Conservation (phyloP, 1,284 basidiomycete species). For the Schizophyllum amplum region DNA sequence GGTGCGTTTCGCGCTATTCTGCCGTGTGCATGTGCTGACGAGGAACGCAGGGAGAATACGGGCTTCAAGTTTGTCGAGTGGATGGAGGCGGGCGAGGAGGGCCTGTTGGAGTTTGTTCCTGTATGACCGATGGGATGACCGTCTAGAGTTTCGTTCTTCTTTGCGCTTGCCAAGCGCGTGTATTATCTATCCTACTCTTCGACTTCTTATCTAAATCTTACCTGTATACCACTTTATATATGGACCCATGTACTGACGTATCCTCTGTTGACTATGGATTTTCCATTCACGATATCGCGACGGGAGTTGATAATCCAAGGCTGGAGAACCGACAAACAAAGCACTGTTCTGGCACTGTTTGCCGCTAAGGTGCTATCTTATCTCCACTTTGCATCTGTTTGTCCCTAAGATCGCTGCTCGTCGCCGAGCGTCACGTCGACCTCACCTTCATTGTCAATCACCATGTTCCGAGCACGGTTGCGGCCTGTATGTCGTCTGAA, state of each 20-base stretch:
- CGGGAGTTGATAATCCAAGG: no score
- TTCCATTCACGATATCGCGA: background rate
- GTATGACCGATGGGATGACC: background rate
- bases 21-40: background rate
- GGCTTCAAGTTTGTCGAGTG: conserved; percentile 25
- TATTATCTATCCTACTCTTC: background rate
- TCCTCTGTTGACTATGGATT: no score
- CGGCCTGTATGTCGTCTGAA: background rate
- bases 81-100: conserved; percentile 25
- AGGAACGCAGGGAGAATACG: conserved; percentile 12
- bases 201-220: background rate
- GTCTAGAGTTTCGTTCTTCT: background rate
- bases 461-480: background rate
- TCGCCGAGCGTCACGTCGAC: background rate
- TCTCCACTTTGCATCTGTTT: background rate
- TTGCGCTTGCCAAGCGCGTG: background rate
- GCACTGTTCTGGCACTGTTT: no score
- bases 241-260: no score
- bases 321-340: no score
- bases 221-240: background rate
- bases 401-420: background rate
- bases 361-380: background rate
- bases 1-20: background rate
- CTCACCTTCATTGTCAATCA: background rate
- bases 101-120: conserved; percentile 21